Evolutionary conservation across 2,329 filamentous ascomycete species (phyloP).

Genomic region (Magnaporthiopsis rhizophila): DNA sequence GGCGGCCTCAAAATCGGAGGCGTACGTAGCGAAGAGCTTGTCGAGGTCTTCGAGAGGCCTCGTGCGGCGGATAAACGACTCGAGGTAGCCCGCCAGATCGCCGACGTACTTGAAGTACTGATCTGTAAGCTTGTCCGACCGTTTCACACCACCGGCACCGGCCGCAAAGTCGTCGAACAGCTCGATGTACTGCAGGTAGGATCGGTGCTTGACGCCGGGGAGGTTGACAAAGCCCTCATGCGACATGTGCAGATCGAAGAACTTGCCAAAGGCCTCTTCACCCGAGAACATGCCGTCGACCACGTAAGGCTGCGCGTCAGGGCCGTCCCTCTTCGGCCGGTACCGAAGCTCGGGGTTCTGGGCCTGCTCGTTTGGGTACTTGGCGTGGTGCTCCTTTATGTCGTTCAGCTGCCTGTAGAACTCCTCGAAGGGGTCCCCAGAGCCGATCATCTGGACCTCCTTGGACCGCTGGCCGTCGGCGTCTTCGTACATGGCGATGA

Average conservation of each 20-base stretch:
- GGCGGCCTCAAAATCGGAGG: constrained; percentile 72
- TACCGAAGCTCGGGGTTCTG: constrained; percentile 94
- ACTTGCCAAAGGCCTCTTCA: constrained; percentile 88
- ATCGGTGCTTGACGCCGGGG: constrained; percentile 73
- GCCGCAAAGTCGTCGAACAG: constrained; percentile 79
- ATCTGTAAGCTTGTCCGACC: constrained; percentile 81
- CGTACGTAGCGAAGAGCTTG: constrained; percentile 66
- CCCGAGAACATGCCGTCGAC: constrained; percentile 92
- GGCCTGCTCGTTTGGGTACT: constrained; percentile 88
- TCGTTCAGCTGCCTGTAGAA: constrained; percentile 80
- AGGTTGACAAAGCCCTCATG: constrained; percentile 91
- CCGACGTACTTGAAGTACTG: constrained; percentile 87
- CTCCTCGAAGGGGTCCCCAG: constrained; percentile 78
- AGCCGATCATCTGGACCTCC: constrained; percentile 77
- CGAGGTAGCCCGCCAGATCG: constrained; percentile 72
- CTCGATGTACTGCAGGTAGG: constrained; percentile 89
- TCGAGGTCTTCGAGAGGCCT: constrained; percentile 80
- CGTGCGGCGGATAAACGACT: constrained; percentile 78
- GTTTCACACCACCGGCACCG: constrained; percentile 65
- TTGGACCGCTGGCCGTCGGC: constrained; percentile 60
- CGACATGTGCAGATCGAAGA: constrained; percentile 75
- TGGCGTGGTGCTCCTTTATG: constrained; percentile 80
- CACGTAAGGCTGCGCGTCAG: constrained; percentile 52
- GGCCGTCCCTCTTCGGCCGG: constrained; percentile 49
- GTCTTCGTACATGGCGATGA: constrained; percentile 81